A percentile compares a stretch with the other conserved stretches of the same genome.
phyloP scores from a whole-genome alignment of 108 stramenopile genomes.

The Nannochloropsis salina region DNA sequence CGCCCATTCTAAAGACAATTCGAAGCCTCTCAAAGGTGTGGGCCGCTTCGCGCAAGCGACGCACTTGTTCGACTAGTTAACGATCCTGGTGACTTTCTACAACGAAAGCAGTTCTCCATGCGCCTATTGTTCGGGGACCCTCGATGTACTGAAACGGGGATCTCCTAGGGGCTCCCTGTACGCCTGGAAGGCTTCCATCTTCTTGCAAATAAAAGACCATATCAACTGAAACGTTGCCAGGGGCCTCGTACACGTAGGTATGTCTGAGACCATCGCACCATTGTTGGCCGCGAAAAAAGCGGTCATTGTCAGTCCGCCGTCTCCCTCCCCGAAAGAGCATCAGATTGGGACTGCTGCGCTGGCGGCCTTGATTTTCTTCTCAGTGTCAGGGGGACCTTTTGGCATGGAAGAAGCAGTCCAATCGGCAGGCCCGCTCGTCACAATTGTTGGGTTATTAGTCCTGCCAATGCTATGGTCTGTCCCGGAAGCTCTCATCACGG shows the following conservation, averaged over 20 bases:
- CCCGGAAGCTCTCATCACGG: slow-evolving; percentile 84
- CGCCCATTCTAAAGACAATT: too few species aligned
- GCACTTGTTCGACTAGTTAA: too few species aligned
- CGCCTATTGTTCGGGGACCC: too few species aligned
- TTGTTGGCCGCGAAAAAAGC: not conserved
- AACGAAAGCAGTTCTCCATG: too few species aligned
- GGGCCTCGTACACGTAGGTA: not conserved
- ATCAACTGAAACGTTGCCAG: too few species aligned
- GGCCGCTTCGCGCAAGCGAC: too few species aligned
- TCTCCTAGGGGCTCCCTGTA: not conserved
- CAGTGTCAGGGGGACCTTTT: slow-evolving; percentile 84
- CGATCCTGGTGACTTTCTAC: too few species aligned
- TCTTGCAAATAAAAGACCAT: not conserved
- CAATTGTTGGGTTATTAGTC: slow-evolving; percentile 73
- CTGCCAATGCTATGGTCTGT: slow-evolving; percentile 81
- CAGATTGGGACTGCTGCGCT: slow-evolving; percentile 56
- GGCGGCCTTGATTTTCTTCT: slow-evolving; percentile 80
- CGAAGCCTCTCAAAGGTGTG: too few species aligned
- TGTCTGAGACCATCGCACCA: not conserved
- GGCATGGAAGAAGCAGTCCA: slow-evolving; percentile 79
- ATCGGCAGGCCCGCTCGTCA: slow-evolving; percentile 71
- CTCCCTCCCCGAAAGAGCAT: not conserved
- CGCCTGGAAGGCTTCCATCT: not conserved
- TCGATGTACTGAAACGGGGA: not conserved
- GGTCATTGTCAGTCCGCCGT: not conserved